phyloP scores from a whole-genome alignment of 306 rosid species.

The Castanospermum australe region DNA sequence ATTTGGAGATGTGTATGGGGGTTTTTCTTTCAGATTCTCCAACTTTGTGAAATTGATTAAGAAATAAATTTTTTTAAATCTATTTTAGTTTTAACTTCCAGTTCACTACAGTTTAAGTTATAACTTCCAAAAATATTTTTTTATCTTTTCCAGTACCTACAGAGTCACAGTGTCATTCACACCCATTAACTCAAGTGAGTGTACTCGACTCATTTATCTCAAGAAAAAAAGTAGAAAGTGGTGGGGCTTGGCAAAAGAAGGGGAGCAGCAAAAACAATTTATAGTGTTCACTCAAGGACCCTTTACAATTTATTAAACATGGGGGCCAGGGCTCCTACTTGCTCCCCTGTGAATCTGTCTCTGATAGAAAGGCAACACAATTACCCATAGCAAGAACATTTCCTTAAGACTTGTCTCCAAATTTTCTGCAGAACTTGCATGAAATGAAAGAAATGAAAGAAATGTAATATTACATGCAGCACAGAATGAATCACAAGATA shows the following conservation, averaged over 20 bases:
- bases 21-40: no score
- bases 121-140: background rate
- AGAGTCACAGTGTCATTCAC: background rate
- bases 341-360: background rate
- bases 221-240: no score
- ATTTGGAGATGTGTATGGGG: no score
- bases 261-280: background rate
- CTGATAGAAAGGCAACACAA: background rate
- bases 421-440: background rate
- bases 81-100: no score
- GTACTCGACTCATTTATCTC: no score
- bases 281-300: background rate
- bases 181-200: background rate
- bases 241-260: background rate
- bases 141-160: background rate
- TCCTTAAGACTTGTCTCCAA: background rate
- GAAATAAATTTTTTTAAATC: no score
- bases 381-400: background rate
- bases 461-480: background rate
- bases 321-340: background rate
- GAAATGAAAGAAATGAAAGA: background rate
- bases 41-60: no score
- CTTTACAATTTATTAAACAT: background rate
- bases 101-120: no score
- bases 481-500: background rate